Conservation (phyloP, 1,139 yeast genomes). For the Saccharomycopsis hybrid region DNA sequence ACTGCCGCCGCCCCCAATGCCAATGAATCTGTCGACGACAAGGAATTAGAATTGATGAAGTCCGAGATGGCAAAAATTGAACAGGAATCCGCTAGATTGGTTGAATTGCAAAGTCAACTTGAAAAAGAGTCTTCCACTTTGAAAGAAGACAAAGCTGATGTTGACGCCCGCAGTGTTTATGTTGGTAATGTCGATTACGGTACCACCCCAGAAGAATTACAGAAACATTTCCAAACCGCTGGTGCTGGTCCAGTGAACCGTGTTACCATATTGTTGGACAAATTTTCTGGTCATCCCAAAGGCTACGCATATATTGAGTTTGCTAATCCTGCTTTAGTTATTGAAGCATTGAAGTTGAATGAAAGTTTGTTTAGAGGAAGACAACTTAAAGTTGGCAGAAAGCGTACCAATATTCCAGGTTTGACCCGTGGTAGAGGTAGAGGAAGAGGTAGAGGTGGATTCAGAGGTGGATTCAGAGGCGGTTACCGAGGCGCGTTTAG, state of each 20-base stretch:
- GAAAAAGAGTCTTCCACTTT: slow-evolving; percentile 38
- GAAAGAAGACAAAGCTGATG: slow-evolving; percentile 45
- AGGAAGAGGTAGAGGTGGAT: slow-evolving; percentile 42
- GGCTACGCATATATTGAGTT: slow-evolving; percentile 86
- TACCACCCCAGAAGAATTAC: slow-evolving; percentile 74
- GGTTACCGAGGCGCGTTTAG: slow-evolving; percentile 45
- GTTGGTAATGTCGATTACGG: slow-evolving; percentile 85
- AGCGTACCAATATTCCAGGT: slow-evolving; percentile 79
- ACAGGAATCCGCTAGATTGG: slow-evolving; percentile 46
- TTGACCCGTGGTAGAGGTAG: slow-evolving; percentile 45
- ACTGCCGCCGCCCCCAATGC: background rate
- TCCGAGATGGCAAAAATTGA: slow-evolving; percentile 35
- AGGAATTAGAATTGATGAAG: slow-evolving; percentile 27
- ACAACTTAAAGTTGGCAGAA: slow-evolving; percentile 62
- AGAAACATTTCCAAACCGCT: slow-evolving; percentile 65
- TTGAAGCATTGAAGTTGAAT: slow-evolving; percentile 59
- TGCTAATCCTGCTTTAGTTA: slow-evolving; percentile 54
- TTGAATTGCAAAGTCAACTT: slow-evolving; percentile 46
- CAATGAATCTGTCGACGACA: slow-evolving; percentile 34
- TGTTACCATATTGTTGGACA: slow-evolving; percentile 72
- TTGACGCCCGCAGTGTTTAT: slow-evolving; percentile 76
- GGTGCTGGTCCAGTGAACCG: slow-evolving; percentile 81
- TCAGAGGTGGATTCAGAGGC: slow-evolving; percentile 28
- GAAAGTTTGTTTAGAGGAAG: slow-evolving; percentile 65
- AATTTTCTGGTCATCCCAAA: slow-evolving; percentile 70